These are phyloP conservation scores for Mortierella sp. DNA, from an alignment of 371 early-diverging fungal genomes.

Conservation along the genomic window DNA sequence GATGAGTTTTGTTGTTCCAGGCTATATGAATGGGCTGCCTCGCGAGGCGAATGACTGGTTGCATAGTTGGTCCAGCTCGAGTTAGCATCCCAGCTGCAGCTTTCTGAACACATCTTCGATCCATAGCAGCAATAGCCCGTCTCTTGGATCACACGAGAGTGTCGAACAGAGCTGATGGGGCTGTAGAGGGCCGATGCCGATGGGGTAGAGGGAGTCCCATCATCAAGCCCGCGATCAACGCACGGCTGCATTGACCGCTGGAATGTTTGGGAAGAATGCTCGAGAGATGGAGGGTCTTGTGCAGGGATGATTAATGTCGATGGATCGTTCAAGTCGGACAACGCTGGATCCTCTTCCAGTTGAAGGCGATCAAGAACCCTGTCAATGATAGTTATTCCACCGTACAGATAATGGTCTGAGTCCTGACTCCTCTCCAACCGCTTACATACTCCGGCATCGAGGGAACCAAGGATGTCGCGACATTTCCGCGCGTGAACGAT, in stretches of 20 bases:
- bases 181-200: neutral
- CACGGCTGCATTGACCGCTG: neutral
- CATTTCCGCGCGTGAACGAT: constrained; percentile 29
- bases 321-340: constrained; percentile 48
- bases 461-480: neutral
- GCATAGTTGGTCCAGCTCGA: constrained; percentile 25
- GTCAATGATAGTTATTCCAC: constrained; percentile 36
- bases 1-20: neutral
- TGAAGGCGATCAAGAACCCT: constrained; percentile 42
- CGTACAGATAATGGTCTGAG: neutral
- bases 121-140: constrained; percentile 13
- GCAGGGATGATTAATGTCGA: constrained; percentile 46
- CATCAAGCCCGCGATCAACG: constrained; percentile 21
- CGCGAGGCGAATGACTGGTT: neutral
- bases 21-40: neutral
- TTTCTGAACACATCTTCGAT: neutral
- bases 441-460: neutral
- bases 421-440: neutral
- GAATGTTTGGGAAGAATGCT: neutral
- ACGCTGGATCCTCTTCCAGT: constrained; percentile 29
- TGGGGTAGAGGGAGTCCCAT: constrained; percentile 15
- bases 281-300: constrained; percentile 17
- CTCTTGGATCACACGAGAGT: neutral
- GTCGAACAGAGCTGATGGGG: neutral
- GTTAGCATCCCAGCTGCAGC: neutral